Conservation (phyloP, 257 asterid genomes). For the Plectranthus barbatus region DNA sequence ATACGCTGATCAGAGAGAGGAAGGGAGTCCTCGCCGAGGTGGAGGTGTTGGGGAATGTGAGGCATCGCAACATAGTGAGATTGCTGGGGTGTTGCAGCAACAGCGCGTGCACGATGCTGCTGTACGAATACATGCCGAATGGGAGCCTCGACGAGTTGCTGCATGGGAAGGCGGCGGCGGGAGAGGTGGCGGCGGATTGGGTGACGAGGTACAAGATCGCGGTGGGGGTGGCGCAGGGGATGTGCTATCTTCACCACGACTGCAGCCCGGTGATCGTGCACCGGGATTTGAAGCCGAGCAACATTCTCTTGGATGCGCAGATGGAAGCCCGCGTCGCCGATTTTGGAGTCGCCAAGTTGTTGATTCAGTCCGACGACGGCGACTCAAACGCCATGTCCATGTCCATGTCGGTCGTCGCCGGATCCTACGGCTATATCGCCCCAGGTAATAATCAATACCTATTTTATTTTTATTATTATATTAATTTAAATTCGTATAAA, state of each 20-base stretch:
- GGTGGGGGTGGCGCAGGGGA: constrained; percentile 87
- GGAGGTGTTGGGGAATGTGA: constrained; percentile 73
- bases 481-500: no score
- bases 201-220: constrained; percentile 61
- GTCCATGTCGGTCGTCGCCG: constrained; percentile 83
- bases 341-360: constrained; percentile 81
- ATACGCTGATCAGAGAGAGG: constrained; percentile 25
- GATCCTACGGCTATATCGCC: constrained; percentile 93
- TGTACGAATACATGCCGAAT: no score
- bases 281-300: constrained; percentile 36
- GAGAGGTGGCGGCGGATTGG: constrained; percentile 62
- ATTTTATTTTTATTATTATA: no score
- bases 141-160: constrained; percentile 75
- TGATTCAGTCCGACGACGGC: no score
- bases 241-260: constrained; percentile 86
- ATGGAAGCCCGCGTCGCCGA: constrained; percentile 89
- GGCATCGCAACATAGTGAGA: constrained; percentile 82
- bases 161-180: constrained; percentile 64
- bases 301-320: constrained; percentile 55
- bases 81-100: constrained; percentile 67
- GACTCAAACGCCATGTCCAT: constrained; percentile 27
- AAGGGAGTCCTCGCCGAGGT: constrained; percentile 89
- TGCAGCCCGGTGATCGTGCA: constrained; percentile 79
- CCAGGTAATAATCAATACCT: no score
- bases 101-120: constrained; percentile 61